Percentiles rank a stretch among this genome's conserved stretches.
These are phyloP conservation scores for Clausena lansium DNA, from an alignment of 345 rosid genomes.

Conservation along the genomic window DNA sequence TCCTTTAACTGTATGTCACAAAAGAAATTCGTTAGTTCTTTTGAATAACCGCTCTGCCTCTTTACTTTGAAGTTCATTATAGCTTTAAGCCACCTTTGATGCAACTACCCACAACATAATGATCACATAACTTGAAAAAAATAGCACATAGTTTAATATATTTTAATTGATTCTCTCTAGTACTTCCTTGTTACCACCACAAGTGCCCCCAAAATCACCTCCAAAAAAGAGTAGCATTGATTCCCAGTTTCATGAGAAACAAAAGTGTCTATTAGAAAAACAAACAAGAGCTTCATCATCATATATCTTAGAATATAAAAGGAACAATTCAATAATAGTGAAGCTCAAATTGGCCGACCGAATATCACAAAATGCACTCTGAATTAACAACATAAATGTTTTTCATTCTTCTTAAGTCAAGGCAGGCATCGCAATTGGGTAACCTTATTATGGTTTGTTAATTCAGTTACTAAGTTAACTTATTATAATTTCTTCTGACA, in stretches of 20 bases:
- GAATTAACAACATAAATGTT: conserved; percentile 7
- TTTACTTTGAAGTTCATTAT: conserved; percentile 20
- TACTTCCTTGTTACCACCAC: neutral
- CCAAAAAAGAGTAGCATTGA: no score
- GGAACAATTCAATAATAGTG: neutral
- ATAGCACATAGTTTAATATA: neutral
- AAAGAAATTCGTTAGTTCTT: conserved; percentile 36
- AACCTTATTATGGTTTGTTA: neutral
- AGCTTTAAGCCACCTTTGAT: conserved; percentile 20
- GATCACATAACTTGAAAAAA: conserved; percentile 2
- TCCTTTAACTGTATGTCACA: conserved; percentile 21
- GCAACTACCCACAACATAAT: neutral
- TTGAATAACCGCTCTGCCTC: conserved; percentile 11
- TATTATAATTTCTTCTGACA: neutral
- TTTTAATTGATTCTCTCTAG: neutral
- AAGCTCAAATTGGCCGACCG: conserved; percentile 32
- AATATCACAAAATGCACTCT: conserved; percentile 13
- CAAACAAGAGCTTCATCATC: neutral
- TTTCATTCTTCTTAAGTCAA: neutral
- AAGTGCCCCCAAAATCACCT: neutral
- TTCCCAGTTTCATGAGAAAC: no score
- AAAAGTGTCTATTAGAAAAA: neutral
- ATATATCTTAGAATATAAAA: neutral
- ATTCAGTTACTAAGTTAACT: neutral
- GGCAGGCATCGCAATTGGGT: conserved; percentile 5